Conservation (phyloP, 2,329 filamentous ascomycete genomes). For the Chaetomiaceae sp. region DNA sequence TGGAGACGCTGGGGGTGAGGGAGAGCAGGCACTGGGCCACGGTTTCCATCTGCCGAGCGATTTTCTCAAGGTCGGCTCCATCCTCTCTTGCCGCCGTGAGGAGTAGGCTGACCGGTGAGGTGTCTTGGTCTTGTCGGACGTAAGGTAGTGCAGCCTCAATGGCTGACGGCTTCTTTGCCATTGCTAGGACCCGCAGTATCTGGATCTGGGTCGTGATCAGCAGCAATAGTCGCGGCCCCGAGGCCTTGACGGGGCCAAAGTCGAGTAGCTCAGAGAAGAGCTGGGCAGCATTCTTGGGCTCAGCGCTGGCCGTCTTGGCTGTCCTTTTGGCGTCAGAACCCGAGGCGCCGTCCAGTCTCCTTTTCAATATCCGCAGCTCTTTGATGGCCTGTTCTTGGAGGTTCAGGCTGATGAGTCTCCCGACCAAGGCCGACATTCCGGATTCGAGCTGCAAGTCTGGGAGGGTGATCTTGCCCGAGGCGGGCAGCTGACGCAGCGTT, state of each 20-base stretch:
- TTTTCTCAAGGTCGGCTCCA: conserved; percentile 50
- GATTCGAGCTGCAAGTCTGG: conserved; percentile 65
- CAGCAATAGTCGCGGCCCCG: conserved; percentile 46
- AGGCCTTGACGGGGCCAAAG: conserved; percentile 46
- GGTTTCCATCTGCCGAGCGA: conserved; percentile 61
- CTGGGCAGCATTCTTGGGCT: conserved; percentile 39
- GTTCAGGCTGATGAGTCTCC: conserved; percentile 60
- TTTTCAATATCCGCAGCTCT: conserved; percentile 64
- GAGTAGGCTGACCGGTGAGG: conserved; percentile 58
- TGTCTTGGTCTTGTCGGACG: conserved; percentile 48
- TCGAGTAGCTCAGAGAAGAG: conserved; percentile 57
- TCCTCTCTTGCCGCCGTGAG: conserved; percentile 41
- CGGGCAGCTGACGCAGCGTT: conserved; percentile 56
- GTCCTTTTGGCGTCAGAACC: conserved; percentile 31
- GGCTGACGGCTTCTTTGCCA: conserved; percentile 54
- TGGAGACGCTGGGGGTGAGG: conserved; percentile 63
- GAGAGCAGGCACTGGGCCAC: conserved; percentile 62
- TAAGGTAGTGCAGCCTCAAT: conserved; percentile 55
- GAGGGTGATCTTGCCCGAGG: conserved; percentile 49
- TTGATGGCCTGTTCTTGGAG: conserved; percentile 65
- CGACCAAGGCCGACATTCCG: conserved; percentile 65
- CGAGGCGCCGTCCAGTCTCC: conserved; percentile 47
- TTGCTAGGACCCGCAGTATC: conserved; percentile 58
- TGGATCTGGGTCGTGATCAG: conserved; percentile 63
- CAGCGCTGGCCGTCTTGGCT: conserved; percentile 27